Conservation (phyloP, 768 basidiomycete species). For the Gloeopeniophorella convolvens region DNA sequence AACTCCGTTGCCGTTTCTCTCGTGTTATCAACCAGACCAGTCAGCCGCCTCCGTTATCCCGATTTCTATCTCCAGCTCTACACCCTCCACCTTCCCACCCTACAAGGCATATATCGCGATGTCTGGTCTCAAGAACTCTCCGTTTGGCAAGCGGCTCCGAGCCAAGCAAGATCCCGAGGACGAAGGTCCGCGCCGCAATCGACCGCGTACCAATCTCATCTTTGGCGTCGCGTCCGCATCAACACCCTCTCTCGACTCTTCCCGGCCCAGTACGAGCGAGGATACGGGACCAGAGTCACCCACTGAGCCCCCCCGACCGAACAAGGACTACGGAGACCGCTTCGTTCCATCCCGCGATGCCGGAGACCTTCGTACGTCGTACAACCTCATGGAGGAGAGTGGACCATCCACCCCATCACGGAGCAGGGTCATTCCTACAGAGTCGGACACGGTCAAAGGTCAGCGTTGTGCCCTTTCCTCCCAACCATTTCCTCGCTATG, state of each 20-base stretch:
- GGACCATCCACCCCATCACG: slow-evolving; percentile 34
- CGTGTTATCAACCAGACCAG: slow-evolving; percentile 2
- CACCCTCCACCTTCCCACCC: slow-evolving; percentile 13
- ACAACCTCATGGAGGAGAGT: slow-evolving; percentile 49
- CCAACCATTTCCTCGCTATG: not conserved
- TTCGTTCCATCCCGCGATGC: slow-evolving; percentile 59
- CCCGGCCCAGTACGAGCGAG: slow-evolving; percentile 46
- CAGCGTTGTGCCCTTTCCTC: slow-evolving; percentile 4
- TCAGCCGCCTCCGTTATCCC: slow-evolving; percentile 2
- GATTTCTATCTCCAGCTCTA: slow-evolving; percentile 22
- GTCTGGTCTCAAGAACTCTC: slow-evolving; percentile 79
- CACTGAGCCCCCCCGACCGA: slow-evolving; percentile 21
- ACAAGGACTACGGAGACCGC: slow-evolving; percentile 42
- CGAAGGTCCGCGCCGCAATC: slow-evolving; percentile 43
- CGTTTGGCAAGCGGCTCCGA: slow-evolving; percentile 77
- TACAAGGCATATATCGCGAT: slow-evolving; percentile 30
- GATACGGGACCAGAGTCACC: slow-evolving; percentile 43
- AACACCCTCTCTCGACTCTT: slow-evolving; percentile 52
- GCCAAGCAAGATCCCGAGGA: slow-evolving; percentile 60
- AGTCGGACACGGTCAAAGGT: slow-evolving; percentile 41
- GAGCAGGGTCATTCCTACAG: slow-evolving; percentile 36
- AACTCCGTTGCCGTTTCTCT: slow-evolving; percentile 14
- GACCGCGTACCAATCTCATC: slow-evolving; percentile 46
- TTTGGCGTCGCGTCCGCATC: slow-evolving; percentile 44
- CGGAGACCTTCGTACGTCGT: slow-evolving; percentile 55